A percentile compares a stretch with the other conserved stretches of the same genome.
These are phyloP conservation scores for Nasturtium officinale DNA, from an alignment of 345 rosid genomes.

Conservation along the genomic window DNA sequence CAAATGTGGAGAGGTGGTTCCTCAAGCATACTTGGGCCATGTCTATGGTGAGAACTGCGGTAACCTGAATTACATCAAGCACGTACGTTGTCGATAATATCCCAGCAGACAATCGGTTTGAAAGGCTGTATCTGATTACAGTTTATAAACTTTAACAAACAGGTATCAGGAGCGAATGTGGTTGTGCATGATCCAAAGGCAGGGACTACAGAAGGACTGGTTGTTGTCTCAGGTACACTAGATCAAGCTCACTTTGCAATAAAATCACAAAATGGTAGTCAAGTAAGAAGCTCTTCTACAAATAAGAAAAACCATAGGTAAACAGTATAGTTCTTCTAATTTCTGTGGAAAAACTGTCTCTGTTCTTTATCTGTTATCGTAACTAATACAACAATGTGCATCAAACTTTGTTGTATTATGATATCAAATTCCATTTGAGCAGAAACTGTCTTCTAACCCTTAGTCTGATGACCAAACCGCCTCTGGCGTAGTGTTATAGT, in stretches of 20 bases:
- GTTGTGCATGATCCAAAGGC: conserved; percentile 64
- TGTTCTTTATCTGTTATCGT: conserved; percentile 8
- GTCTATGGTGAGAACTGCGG: conserved; percentile 69
- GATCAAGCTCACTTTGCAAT: conserved; percentile 65
- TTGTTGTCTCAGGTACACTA: conserved; percentile 62
- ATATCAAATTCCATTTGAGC: conserved; percentile 23
- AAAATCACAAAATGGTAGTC: neutral
- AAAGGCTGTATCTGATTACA: conserved; percentile 18
- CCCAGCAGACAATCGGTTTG: neutral
- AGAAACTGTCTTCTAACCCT: conserved; percentile 38
- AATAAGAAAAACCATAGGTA: neutral
- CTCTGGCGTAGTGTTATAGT: conserved; percentile 38
- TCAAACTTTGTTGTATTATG: conserved; percentile 24
- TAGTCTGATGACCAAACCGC: conserved; percentile 37
- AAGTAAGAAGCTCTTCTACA: conserved; percentile 11
- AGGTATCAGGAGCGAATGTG: conserved; percentile 77
- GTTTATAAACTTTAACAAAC: conserved; percentile 25
- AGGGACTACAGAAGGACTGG: conserved; percentile 66
- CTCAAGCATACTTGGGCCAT: conserved; percentile 58
- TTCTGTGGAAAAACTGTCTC: conserved; percentile 30
- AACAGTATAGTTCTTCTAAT: conserved; percentile 20
- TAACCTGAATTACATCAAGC: conserved; percentile 64
- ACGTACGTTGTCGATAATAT: conserved; percentile 46
- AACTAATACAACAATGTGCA: conserved; percentile 34
- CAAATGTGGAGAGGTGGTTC: conserved; percentile 65